Conservation (phyloP, 345 rosid species). For the Diplotaxis tenuifolia region DNA sequence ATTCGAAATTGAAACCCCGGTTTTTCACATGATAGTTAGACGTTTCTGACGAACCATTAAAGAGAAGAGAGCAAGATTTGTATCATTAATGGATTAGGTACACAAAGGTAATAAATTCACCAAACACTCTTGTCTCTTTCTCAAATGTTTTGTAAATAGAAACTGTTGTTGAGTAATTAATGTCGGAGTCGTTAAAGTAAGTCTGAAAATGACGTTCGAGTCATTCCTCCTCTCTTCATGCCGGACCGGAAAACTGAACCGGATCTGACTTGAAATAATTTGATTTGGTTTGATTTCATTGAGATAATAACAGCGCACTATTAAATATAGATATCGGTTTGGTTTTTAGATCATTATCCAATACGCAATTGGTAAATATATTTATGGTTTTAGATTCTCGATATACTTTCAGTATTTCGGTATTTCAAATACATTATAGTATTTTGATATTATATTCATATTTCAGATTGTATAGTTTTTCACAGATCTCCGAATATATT, state of each 20-base stretch:
- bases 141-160: slow-evolving; percentile 17
- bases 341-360: neutral
- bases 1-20: neutral
- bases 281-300: neutral
- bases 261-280: neutral
- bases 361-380: neutral
- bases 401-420: neutral
- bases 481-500: neutral
- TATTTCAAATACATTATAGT: neutral
- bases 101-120: slow-evolving; percentile 27
- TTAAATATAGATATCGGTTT: neutral
- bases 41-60: slow-evolving; percentile 12
- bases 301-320: neutral
- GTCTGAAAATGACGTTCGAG: slow-evolving; percentile 27
- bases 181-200: slow-evolving; percentile 25
- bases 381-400: neutral
- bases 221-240: slow-evolving; percentile 1
- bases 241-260: neutral
- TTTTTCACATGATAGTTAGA: neutral
- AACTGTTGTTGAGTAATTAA: slow-evolving; percentile 16
- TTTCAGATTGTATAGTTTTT: neutral
- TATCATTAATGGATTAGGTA: slow-evolving; percentile 29
- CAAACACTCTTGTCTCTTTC: slow-evolving; percentile 18
- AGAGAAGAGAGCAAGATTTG: neutral
- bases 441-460: neutral